Evolutionary conservation across 768 basidiomycete genomes (phyloP).

Genomic region (Russula compacta): DNA sequence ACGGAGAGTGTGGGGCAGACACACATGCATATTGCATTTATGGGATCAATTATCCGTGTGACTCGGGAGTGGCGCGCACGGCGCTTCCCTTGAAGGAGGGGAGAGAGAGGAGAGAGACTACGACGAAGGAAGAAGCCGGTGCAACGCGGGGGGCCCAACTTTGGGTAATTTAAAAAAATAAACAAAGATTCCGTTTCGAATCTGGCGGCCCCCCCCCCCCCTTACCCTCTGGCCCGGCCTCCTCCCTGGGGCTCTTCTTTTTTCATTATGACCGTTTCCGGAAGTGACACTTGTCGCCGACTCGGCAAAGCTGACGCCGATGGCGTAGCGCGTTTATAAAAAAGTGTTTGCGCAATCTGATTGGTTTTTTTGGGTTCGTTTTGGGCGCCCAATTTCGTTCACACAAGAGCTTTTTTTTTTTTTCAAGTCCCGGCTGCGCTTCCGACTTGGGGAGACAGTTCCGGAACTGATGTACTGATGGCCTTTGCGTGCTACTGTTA

Average conservation of each 20-base stretch:
- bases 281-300: conserved; percentile 2
- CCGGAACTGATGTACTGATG: background rate
- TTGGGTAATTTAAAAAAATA: background rate
- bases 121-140: background rate
- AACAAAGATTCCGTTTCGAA: background rate
- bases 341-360: background rate
- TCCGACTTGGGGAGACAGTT: background rate
- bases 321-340: too few relatives aligned
- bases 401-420: too few relatives aligned
- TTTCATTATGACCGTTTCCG: conserved; percentile 14
- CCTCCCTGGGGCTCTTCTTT: background rate
- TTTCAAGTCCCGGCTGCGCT: background rate
- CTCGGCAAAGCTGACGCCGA: conserved; percentile 2
- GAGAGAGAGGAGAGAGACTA: background rate
- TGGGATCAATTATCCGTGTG: background rate
- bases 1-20: too few relatives aligned
- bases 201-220: background rate
- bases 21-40: too few relatives aligned
- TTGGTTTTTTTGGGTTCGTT: background rate
- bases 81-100: too few relatives aligned
- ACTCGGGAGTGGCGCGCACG: too few relatives aligned
- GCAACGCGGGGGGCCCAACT: too few relatives aligned
- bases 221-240: background rate
- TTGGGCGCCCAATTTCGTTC: too few relatives aligned
- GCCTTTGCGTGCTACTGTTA: background rate